phyloP scores from a whole-genome alignment of 805 yeast genomes.

The Zygosaccharomyces gambellarensis region DNA sequence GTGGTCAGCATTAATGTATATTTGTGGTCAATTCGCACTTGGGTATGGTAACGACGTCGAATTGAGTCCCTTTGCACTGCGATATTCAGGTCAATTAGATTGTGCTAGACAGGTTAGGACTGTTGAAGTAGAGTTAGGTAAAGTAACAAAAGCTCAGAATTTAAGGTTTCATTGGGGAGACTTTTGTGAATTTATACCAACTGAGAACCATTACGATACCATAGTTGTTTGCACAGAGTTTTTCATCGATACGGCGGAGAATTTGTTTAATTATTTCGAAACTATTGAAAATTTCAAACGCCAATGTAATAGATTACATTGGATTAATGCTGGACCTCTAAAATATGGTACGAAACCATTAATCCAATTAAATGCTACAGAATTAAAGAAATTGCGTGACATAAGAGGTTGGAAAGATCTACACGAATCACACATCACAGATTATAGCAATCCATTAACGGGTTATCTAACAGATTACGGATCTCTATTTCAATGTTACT shows the following conservation, averaged over 20 bases:
- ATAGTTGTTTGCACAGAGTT: slow-evolving; percentile 63
- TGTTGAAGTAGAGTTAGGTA: slow-evolving; percentile 24
- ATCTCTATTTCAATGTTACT: slow-evolving; percentile 74
- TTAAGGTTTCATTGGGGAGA: slow-evolving; percentile 53
- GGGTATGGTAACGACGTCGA: slow-evolving; percentile 19
- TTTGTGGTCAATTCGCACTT: slow-evolving; percentile 59
- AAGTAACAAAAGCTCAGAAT: slow-evolving; percentile 42
- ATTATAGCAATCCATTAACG: slow-evolving; percentile 35
- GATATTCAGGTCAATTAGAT: slow-evolving; percentile 59
- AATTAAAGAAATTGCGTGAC: slow-evolving; percentile 49
- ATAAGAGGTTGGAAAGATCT: slow-evolving; percentile 60
- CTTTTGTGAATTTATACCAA: slow-evolving; percentile 49
- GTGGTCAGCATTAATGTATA: slow-evolving; percentile 67
- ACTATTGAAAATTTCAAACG: slow-evolving; percentile 47
- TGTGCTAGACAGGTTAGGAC: slow-evolving; percentile 48
- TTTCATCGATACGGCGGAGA: slow-evolving; percentile 90
- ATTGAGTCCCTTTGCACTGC: slow-evolving; percentile 54
- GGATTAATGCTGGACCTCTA: slow-evolving; percentile 92
- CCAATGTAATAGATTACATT: slow-evolving; percentile 47
- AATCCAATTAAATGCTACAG: slow-evolving; percentile 71
- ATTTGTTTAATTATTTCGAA: slow-evolving; percentile 69
- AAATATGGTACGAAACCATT: slow-evolving; percentile 84
- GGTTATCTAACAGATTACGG: slow-evolving; percentile 64
- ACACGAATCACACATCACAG: slow-evolving; percentile 29
- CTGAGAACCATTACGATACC: slow-evolving; percentile 36